These are phyloP conservation scores for Leccinum subrobustum DNA, from an alignment of 1,284 basidiomycete species.

Conservation along the genomic window DNA sequence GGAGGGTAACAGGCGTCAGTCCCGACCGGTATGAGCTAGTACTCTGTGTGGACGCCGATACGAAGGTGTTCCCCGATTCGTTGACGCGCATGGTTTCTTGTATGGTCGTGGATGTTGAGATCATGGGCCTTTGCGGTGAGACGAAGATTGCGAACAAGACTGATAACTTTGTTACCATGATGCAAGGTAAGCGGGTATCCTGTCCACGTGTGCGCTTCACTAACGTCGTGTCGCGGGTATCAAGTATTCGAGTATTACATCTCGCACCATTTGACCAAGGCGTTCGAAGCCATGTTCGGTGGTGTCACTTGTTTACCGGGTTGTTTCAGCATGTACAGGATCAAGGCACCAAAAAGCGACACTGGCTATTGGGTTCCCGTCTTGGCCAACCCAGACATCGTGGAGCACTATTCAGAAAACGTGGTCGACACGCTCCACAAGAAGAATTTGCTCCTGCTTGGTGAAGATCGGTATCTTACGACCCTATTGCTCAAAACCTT, in stretches of 20 bases:
- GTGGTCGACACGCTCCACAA: conserved; percentile 98
- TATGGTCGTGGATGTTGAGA: conserved; percentile 94
- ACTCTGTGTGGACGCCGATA: conserved; percentile 98
- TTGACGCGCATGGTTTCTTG: conserved; percentile 90
- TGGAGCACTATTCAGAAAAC: conserved; percentile 97
- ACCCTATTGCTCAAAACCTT: conserved; percentile 97
- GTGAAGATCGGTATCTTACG: conserved; percentile 98
- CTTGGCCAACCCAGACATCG: conserved; percentile 95
- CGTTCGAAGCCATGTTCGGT: conserved; percentile 99
- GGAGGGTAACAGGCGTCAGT: conserved; percentile 92
- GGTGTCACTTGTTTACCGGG: conserved; percentile 99
- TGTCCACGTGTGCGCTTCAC: background rate
- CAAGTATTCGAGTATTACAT: conserved; percentile 99
- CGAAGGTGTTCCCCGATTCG: conserved; percentile 95
- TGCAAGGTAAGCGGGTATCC: conserved; percentile 68
- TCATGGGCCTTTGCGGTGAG: conserved; percentile 99
- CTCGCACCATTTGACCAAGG: conserved; percentile 98
- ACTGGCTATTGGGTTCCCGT: conserved; percentile 98
- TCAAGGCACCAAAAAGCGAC: conserved; percentile 95
- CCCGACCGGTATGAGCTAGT: conserved; percentile 97
- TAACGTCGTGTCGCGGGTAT: conserved; percentile 1
- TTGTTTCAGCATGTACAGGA: conserved; percentile 99
- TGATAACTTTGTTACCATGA: conserved; percentile 98
- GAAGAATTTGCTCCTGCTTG: conserved; percentile 96
- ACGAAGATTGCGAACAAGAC: conserved; percentile 99